Conservation (phyloP, 2,329 filamentous ascomycete species). For the Mycosphaerella sp. region DNA sequence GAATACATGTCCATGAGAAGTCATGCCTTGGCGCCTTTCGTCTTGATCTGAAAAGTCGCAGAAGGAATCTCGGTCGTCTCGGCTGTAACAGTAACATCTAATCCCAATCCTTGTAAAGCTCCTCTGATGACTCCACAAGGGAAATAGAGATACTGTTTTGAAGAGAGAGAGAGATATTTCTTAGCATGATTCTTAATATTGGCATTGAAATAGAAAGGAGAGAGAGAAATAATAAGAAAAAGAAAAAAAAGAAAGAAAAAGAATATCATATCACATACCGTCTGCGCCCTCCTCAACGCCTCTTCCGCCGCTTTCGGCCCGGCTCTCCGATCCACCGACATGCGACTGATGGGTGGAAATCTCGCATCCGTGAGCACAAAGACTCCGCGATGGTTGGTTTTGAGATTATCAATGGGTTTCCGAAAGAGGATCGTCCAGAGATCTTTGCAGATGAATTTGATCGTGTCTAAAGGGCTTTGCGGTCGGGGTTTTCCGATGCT, state of each 20-base stretch:
- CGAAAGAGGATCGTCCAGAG: constrained; percentile 90
- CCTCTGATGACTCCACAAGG: constrained; percentile 89
- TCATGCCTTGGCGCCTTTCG: constrained; percentile 61
- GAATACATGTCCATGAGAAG: too few species aligned
- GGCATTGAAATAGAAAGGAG: too few species aligned
- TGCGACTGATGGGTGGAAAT: constrained; percentile 81
- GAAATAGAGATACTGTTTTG: constrained; percentile 82
- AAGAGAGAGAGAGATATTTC: too few species aligned
- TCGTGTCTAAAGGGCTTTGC: constrained; percentile 86
- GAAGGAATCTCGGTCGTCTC: constrained; percentile 80
- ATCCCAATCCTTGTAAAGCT: constrained; percentile 84
- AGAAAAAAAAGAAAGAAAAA: not conserved
- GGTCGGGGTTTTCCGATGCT: constrained; percentile 79
- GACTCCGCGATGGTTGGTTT: constrained; percentile 94
- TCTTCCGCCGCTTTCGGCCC: constrained; percentile 32
- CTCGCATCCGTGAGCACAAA: constrained; percentile 92
- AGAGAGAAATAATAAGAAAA: not conserved
- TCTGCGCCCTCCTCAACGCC: constrained; percentile 65
- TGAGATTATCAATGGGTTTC: constrained; percentile 97
- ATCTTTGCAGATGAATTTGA: constrained; percentile 99
- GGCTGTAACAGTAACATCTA: constrained; percentile 84
- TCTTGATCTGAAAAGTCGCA: constrained; percentile 95
- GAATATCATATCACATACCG: too few species aligned
- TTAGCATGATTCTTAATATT: too few species aligned
- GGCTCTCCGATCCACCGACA: constrained; percentile 63